Conservation (phyloP, 1,139 yeast species). For the Meyerozyma athensensis region DNA sequence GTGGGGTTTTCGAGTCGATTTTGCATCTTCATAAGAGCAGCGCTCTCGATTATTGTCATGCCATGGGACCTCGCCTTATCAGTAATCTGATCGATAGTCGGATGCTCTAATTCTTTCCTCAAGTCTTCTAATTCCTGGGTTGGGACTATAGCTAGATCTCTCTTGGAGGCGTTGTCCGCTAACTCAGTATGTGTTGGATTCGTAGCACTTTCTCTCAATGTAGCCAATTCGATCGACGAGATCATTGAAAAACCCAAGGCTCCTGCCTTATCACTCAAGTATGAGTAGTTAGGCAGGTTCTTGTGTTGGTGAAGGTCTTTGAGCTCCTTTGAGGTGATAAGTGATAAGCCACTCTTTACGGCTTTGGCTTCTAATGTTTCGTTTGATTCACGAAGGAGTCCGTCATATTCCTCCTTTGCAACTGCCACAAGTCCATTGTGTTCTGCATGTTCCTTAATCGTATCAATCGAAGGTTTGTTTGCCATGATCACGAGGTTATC, state of each 20-base stretch:
- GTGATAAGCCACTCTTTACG: slow-evolving; percentile 15
- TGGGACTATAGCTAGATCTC: slow-evolving; percentile 9
- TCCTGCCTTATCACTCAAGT: not conserved
- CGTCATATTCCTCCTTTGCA: slow-evolving; percentile 9
- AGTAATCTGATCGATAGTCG: slow-evolving; percentile 16
- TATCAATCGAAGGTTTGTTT: slow-evolving; percentile 34
- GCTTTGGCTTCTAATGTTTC: slow-evolving; percentile 13
- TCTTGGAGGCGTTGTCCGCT: slow-evolving; percentile 3
- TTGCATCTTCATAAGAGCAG: slow-evolving; percentile 11
- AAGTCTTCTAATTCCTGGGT: slow-evolving; percentile 3
- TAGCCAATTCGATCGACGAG: not conserved
- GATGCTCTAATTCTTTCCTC: slow-evolving; percentile 12
- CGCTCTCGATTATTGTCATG: slow-evolving; percentile 15
- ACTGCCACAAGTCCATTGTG: slow-evolving; percentile 14
- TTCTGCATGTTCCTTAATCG: slow-evolving; percentile 23
- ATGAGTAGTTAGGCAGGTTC: not conserved
- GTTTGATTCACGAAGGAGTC: slow-evolving; percentile 8
- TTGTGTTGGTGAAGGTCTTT: slow-evolving; percentile 12
- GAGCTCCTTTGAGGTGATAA: slow-evolving; percentile 14
- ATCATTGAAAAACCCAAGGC: not conserved
- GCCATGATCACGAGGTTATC: slow-evolving; percentile 31
- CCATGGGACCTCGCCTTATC: slow-evolving; percentile 22
- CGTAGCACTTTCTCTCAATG: not conserved
- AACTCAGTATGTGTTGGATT: not conserved
- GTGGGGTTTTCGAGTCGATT: slow-evolving; percentile 12